Base-by-base conservation (phyloP, 768 basidiomycete genomes). In the Panaeolus papilionaceus region DNA sequence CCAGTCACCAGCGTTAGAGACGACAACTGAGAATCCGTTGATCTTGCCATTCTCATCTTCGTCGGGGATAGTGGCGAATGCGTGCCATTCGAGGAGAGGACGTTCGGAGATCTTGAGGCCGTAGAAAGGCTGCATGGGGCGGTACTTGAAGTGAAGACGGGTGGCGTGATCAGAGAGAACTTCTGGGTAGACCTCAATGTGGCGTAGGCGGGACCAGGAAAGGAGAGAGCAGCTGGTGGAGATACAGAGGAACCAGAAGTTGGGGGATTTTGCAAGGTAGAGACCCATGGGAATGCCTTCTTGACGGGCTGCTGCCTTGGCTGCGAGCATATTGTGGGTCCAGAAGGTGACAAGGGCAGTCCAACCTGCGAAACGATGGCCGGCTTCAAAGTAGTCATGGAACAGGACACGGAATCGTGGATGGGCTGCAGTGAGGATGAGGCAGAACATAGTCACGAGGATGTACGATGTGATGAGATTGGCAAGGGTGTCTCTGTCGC, bases 1-100 rank as follows among this genome's bases (percentile, higher is more conserved):
- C 87, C 87, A 88, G 71, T 89, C 86, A 38, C 87, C 87, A 4
- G 87, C 86, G 37, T 81, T 81, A 4, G 85, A 85, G 6, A 88
- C 84, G 8, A 88, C 83, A 40, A 85, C 75, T 26, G 85, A 86
- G 74, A 83, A 88, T 0, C 82, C 83, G 62, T 79, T 79, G 63
- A 74, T 71, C 61, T 78, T 75, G 44, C 78, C 80, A 45, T 74
- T 73, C 38, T 75, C 72, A 64, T 76, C 78, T 20, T 78, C 74
- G 77, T 79, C 68, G 4, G 79, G 76, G 67, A 79, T 78, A n/a
- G 83, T 82, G 0, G 84, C 85, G 69, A 85, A 86, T 0, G 81
- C 80, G 71, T 86, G 85, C 84, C 85, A 85, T 71, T 87, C 85
- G 12, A 81, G 64, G 23, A 86, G 76, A 5, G 85, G 85, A n/a